Conservation (phyloP, 768 basidiomycete genomes). For the Tylopilus subfusipes region DNA sequence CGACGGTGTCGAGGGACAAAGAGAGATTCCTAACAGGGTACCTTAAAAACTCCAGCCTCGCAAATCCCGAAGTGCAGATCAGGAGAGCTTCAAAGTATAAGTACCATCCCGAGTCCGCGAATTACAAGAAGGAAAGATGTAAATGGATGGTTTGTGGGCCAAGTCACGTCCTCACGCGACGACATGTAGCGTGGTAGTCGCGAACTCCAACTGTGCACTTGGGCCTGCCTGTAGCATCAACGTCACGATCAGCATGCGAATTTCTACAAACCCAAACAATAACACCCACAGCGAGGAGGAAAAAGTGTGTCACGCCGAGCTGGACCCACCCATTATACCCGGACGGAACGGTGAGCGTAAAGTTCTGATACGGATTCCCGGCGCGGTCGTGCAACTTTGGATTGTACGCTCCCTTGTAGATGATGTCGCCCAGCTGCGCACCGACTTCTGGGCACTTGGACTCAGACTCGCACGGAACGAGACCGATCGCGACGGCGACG, state of each 20-base stretch:
- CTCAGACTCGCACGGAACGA: neutral
- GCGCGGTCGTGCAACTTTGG: neutral
- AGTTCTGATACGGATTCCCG: neutral
- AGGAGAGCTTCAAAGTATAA: no score
- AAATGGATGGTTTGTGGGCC: neutral
- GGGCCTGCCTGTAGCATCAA: neutral
- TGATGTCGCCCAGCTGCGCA: neutral
- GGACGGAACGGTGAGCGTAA: slow-evolving; percentile 6
- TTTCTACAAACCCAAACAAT: no score
- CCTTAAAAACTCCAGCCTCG: neutral
- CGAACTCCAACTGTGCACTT: neutral
- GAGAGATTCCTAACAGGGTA: neutral
- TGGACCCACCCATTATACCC: neutral
- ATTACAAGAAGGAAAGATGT: neutral
- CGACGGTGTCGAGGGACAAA: no score
- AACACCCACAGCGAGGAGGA: slow-evolving; percentile 5
- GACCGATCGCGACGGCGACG: slow-evolving; percentile 8
- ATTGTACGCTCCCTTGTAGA: neutral
- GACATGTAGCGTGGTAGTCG: neutral
- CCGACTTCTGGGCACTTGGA: neutral
- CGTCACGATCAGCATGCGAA: neutral
- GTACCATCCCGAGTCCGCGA: no score
- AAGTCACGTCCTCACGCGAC: neutral
- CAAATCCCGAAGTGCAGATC: neutral
- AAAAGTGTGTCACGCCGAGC: slow-evolving; percentile 6